Conservation (phyloP, 1,284 basidiomycete genomes). For the Cryptococcus jaspeensis region DNA sequence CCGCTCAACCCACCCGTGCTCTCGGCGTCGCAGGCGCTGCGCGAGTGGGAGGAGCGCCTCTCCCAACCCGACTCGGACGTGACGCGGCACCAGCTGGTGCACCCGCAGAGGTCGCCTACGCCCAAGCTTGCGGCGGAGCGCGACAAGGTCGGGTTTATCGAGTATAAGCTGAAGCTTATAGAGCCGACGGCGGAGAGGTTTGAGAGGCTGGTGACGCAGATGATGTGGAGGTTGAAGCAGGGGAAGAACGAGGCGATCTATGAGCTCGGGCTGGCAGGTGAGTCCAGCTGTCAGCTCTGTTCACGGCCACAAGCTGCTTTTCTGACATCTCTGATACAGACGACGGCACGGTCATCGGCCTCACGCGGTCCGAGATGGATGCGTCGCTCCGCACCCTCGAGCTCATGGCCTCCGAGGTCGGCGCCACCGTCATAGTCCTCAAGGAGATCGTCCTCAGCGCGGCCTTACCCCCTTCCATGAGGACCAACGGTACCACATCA, state of each 20-base stretch:
- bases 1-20: constrained; percentile 3
- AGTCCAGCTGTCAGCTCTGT: constrained; percentile 15
- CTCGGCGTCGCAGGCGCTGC: constrained; percentile 33
- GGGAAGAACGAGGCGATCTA: constrained; percentile 90
- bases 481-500: neutral
- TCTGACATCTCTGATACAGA: constrained; percentile 57
- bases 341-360: constrained; percentile 78
- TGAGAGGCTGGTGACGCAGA: constrained; percentile 74
- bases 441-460: constrained; percentile 64
- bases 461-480: neutral
- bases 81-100: constrained; percentile 36
- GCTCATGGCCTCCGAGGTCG: constrained; percentile 88
- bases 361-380: constrained; percentile 71
- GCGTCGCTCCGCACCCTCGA: constrained; percentile 77
- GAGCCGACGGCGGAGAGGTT: constrained; percentile 51
- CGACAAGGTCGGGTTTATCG: constrained; percentile 51
- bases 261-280: constrained; percentile 72
- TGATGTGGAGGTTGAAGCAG: constrained; percentile 90
- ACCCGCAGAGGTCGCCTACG: constrained; percentile 8
- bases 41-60: constrained; percentile 41
- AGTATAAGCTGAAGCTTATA: constrained; percentile 53
- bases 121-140: constrained; percentile 46
- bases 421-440: constrained; percentile 80
- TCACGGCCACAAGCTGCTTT: neutral
- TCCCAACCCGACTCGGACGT: constrained; percentile 27